phyloP scores from a whole-genome alignment of 129 eudicot genomes.

The Rutidosis leptorrhynchoides region DNA sequence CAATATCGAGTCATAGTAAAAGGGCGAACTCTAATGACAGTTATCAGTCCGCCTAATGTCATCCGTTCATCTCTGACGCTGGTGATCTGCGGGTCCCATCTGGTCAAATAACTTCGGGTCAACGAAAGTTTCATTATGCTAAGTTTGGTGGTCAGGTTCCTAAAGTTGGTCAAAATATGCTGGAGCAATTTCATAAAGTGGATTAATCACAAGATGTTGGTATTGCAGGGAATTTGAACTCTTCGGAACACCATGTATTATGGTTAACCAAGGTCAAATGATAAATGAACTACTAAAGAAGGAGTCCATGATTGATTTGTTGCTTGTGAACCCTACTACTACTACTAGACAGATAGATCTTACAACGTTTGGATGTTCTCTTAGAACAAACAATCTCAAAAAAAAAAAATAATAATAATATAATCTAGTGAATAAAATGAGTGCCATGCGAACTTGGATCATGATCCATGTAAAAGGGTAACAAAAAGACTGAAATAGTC shows the following conservation, averaged over 20 bases:
- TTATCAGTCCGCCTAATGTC: constrained; percentile 43
- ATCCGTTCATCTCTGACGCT: constrained; percentile 43
- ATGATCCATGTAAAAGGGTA: no score
- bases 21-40: constrained; percentile 60
- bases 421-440: no score
- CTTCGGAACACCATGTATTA: constrained; percentile 40
- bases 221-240: constrained; percentile 21
- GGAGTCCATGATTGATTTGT: no score
- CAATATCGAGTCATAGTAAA: constrained; percentile 35
- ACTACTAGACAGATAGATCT: no score
- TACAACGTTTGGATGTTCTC: no score
- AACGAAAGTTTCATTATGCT: constrained; percentile 67
- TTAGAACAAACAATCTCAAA: no score
- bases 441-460: no score
- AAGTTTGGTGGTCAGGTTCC: constrained; percentile 24
- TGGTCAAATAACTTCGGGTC: constrained; percentile 31
- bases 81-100: constrained; percentile 45
- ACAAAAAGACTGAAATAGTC: no score
- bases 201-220: constrained; percentile 67
- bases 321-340: no score
- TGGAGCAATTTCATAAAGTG: constrained; percentile 79
- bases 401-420: no score
- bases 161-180: constrained; percentile 50
- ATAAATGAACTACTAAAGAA: no score
- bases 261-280: no score